Evolutionary conservation across 2,329 filamentous ascomycete genomes (phyloP).

Genomic region (Cordyceps cicadae): DNA sequence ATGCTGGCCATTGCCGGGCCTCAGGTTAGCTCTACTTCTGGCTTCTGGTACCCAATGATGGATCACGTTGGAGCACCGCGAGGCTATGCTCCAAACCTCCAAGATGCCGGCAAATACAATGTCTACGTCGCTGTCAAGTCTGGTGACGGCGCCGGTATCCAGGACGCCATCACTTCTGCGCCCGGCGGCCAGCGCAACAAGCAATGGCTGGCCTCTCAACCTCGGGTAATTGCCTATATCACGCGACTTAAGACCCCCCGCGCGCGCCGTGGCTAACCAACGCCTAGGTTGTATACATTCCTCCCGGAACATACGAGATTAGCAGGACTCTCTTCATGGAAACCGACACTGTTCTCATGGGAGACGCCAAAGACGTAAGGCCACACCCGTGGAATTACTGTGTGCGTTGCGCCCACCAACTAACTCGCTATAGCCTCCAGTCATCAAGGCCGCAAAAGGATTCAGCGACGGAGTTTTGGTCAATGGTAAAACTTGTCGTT

Average conservation of each 20-base stretch:
- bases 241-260: not conserved
- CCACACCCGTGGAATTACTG: not conserved
- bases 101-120: conserved; percentile 1
- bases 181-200: conserved; percentile 6
- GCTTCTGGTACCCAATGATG: conserved; percentile 36
- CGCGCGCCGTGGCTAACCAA: not conserved
- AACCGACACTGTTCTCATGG: conserved; percentile 38
- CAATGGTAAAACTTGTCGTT: conserved; percentile 9
- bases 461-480: conserved; percentile 21
- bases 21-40: not conserved
- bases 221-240: conserved; percentile 14
- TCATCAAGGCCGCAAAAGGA: conserved; percentile 30
- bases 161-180: conserved; percentile 2
- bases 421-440: conserved; percentile 24
- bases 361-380: conserved; percentile 30
- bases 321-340: conserved; percentile 32
- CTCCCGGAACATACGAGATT: conserved; percentile 33
- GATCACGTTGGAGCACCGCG: conserved; percentile 27
- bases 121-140: conserved; percentile 1
- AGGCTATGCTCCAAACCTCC: conserved; percentile 5
- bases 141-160: conserved; percentile 1
- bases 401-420: not conserved
- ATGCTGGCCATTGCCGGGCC: not conserved
- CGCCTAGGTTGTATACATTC: conserved; percentile 28
- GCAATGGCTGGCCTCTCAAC: conserved; percentile 9